Conservation (phyloP, 257 asterid genomes). For the Cynanchum wilfordii region DNA sequence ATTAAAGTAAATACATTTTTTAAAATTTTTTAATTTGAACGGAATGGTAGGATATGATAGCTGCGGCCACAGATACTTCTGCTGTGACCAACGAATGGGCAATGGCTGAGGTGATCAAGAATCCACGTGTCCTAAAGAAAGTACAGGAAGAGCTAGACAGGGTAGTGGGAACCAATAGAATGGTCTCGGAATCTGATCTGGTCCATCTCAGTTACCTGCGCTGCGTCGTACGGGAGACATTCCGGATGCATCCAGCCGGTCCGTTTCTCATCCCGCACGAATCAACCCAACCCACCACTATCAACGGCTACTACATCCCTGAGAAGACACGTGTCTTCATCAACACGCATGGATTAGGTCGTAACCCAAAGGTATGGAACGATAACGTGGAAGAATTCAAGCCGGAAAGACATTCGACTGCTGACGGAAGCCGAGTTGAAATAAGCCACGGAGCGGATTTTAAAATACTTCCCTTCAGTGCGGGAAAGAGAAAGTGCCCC, state of each 20-base stretch:
- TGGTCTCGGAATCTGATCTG: slow-evolving; percentile 70
- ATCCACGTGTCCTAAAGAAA: slow-evolving; percentile 57
- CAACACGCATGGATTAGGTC: slow-evolving; percentile 86
- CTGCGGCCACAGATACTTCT: slow-evolving; percentile 97
- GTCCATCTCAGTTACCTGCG: slow-evolving; percentile 71
- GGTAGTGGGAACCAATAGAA: slow-evolving; percentile 57
- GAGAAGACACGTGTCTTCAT: slow-evolving; percentile 86
- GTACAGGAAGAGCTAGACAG: slow-evolving; percentile 73
- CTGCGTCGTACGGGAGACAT: slow-evolving; percentile 82
- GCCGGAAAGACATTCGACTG: slow-evolving; percentile 72
- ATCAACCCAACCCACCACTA: slow-evolving; percentile 54
- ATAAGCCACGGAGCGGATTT: slow-evolving; percentile 94
- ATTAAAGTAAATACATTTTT: no score
- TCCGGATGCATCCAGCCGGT: slow-evolving; percentile 96
- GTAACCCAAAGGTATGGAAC: slow-evolving; percentile 73
- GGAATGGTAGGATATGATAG: slow-evolving; percentile 72
- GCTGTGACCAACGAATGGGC: slow-evolving; percentile 99
- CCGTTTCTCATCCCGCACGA: slow-evolving; percentile 94
- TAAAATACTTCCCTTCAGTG: slow-evolving; percentile 86
- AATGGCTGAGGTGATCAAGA: slow-evolving; percentile 84
- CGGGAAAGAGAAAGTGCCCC: slow-evolving; percentile 90
- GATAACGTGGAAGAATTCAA: slow-evolving; percentile 56
- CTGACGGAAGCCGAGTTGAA: slow-evolving; percentile 68
- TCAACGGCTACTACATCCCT: slow-evolving; percentile 73
- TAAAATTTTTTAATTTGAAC: not conserved